Evolutionary conservation across 352 stramenopile genomes (phyloP), one percentile per base, ranked within the genome.

Genomic region (Phytopythium mirpurense): DNA sequence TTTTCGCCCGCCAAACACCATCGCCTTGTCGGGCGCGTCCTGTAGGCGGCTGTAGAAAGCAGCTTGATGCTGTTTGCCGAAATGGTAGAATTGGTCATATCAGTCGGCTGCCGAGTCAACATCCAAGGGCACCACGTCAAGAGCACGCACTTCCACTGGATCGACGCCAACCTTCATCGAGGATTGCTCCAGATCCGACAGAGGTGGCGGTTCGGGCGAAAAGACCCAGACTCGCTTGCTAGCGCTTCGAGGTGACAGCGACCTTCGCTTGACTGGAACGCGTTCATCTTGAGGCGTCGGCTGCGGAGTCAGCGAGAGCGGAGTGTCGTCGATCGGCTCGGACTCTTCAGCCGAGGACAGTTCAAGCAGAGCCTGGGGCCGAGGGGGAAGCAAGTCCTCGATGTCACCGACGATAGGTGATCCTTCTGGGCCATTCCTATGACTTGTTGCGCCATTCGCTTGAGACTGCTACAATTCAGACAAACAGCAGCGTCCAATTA

Each of bases 1-100:
- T 34, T 84, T 86, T 36, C 79, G 70, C 7, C 84, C 82, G 38
- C 76, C 83, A 64, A 90, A 95, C 7, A 91, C 53, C 46, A 93
- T 68, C 3, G 78, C 51, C 59, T 90, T 89, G 0, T 78, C 69
- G 14, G 84, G 82, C 18, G 90, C 84, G 57, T 95, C 80, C 5
- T 57, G 49, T 15, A 50, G 37, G 14, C 66, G 60, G 29, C 77
- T 86, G 42, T 86, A 95, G 52, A 71, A 80, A 1, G 75, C 80
- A 26, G 57, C 35, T 57, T 63, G 56, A 49, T 87, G 71, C 84
- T 32, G 29, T 32, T 91, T 14, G 23, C 15, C 6, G 27, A 3
- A 2, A 36, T 32, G 29, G 9, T 32, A 10, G 57, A 24, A 57
- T 29, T 10, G 24, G 16, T 35, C 24, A 32, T 36, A 40, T 32